Base-by-base conservation (phyloP, 2,329 filamentous ascomycete genomes). In the Fusarium tjaetaba region DNA sequence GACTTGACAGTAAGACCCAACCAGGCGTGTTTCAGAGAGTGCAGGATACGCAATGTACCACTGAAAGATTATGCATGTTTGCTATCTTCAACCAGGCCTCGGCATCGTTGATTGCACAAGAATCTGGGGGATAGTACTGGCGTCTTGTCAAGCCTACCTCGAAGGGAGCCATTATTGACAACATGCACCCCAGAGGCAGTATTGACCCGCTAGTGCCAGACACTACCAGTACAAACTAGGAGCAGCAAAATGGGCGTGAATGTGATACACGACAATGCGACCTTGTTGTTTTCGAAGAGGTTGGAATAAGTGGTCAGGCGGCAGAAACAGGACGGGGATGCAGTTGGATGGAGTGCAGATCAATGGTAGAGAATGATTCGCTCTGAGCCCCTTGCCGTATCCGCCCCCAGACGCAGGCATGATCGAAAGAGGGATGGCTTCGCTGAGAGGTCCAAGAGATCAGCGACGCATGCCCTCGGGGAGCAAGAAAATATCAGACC, bases 241-340 rank as follows among this genome's bases (percentile, higher is more conserved):
- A 63, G 55, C 42, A 67, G 45, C 42, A 45, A 68, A 71, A 71
- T 61, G 62, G 65, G 56, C 60, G 49, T 68, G 26, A 26, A 26
- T 26, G 26, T 26, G 61, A 70, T 65, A 65, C 66, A 70, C 53
- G 58, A 65, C 53, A 56, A 65, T 70, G 57, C 53, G 63, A 67
- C 57, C 61, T 74, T 63, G 61, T 57, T 48, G 41, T 61, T 61
- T 46, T 56, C 36, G 64, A 72, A 68, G 63, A 70, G 76, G 71
- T 78, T 78, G 71, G 75, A 71, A 66, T 61, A 67, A 45, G 56
- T 75, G 68, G 76, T 78, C 76, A 78, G 76, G 73, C 76, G 76
- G 75, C 75, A 76, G 74, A 71, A 68, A 64, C 52, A 73, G 65
- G 65, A 62, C 51, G 57, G 65, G 65, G 58, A 77, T 53, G 56